Evolutionary conservation across 2,329 filamentous ascomycete species (phyloP), one percentile per base, ranked within the genome.

Genomic region (Cordyceps tenuipes): DNA sequence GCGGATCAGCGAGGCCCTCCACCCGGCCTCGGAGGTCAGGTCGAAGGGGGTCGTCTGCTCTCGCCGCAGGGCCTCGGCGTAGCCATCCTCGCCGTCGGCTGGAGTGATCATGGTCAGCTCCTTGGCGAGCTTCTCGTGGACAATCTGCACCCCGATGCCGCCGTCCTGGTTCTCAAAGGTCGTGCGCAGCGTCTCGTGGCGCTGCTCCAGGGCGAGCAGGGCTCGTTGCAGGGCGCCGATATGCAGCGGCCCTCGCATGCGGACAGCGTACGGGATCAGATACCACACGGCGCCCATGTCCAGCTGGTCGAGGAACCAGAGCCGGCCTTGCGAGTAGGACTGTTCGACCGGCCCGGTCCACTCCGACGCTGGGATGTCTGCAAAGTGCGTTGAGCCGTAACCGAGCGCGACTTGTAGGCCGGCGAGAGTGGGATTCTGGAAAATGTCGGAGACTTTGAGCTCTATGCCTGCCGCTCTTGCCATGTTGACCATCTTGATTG

Each of bases 41-140:
- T 70, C 48, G 39, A 70, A 69, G 2, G 67, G 62, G 17, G 62
- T 62, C 1, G 60, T 61, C 44, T 68, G 65, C 3, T 68, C 66
- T 8, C 41, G 15, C 3, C 59, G 10, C 3, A 64, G 52, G 2
- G 43, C 34, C 17, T 48, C 15, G 3, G 59, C 23, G 2, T 51
- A 43, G 50, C 7, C 13, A 13, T 6, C 15, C 5, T 29, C 17
- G 6, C 48, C n/a, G 23, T 52, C 21, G 13, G 58, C 47, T 17
- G 46, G 12, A 13, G 51, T 23, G 13, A 63, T 51, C 5, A 64
- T 23, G 9, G 19, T 31, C 21, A 64, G 46, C 12, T 50, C 31
- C 12, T 36, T 47, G 23, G 21, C 10, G 15, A 47, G 10, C 3
- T 13, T 36, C 10, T 54, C 19, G 9, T 61, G 50, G 15, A 64